Conservation (phyloP, 371 early-diverging fungal genomes). For the Mucor mucedo region DNA sequence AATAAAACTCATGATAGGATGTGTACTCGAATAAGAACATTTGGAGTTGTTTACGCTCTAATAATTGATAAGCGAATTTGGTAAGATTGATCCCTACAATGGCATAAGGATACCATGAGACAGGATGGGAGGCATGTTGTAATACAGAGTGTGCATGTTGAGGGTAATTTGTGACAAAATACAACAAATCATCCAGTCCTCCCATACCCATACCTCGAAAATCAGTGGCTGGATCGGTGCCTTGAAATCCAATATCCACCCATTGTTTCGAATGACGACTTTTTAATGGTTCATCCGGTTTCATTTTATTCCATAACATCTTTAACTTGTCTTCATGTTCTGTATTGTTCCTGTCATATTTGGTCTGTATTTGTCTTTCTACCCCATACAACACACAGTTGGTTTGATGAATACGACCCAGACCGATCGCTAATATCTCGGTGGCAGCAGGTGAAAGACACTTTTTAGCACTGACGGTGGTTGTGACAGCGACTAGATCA, state of each 20-base stretch:
- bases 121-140: conserved; percentile 31
- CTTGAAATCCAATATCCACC: conserved; percentile 83
- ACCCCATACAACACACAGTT: conserved; percentile 63
- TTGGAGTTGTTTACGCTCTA: conserved; percentile 72
- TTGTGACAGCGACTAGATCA: conserved; percentile 41
- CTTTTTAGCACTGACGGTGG: conserved; percentile 55
- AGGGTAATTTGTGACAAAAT: conserved; percentile 69
- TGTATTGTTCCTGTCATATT: conserved; percentile 66
- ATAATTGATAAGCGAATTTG: conserved; percentile 63
- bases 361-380: conserved; percentile 68
- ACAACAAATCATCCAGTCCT: conserved; percentile 76
- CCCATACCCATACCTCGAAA: conserved; percentile 88
- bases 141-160: conserved; percentile 50
- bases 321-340: conserved; percentile 68
- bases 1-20: conserved; percentile 73
- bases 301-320: conserved; percentile 73
- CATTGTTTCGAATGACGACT: conserved; percentile 68
- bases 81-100: conserved; percentile 86
- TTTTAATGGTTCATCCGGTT: conserved; percentile 62
- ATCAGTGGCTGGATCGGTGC: conserved; percentile 85
- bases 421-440: conserved; percentile 53
- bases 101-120: conserved; percentile 75
- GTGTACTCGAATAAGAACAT: conserved; percentile 67
- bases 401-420: conserved; percentile 58
- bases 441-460: conserved; percentile 58